Conservation (phyloP, 306 rosid species). For the Quercus mongolica region DNA sequence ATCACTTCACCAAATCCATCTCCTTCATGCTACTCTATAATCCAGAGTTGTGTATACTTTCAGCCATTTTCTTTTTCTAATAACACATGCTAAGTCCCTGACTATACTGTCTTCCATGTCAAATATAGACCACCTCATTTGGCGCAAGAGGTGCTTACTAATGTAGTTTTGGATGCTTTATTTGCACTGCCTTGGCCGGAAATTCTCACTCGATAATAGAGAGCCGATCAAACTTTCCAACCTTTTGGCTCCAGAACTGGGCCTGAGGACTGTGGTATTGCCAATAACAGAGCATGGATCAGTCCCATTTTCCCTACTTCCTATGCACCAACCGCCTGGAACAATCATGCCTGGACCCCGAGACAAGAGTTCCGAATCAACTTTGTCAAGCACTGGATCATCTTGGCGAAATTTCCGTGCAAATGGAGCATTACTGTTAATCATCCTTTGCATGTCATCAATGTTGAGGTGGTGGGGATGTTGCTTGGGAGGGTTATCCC, state of each 20-base stretch:
- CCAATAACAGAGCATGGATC: conserved; percentile 77
- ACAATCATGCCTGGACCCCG: conserved; percentile 67
- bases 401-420: conserved; percentile 83
- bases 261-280: conserved; percentile 59
- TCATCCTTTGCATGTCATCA: conserved; percentile 64
- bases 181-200: conserved; percentile 82
- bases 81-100: conserved; percentile 25
- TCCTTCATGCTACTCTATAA: conserved; percentile 26
- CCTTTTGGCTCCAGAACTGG: conserved; percentile 73
- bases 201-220: conserved; percentile 60
- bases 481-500: conserved; percentile 99
- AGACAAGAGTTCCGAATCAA: conserved; percentile 66
- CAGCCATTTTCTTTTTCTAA: conserved; percentile 33
- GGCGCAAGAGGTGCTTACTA: conserved; percentile 29
- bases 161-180: conserved; percentile 29
- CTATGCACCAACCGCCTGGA: conserved; percentile 98
- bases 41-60: conserved; percentile 30
- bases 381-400: conserved; percentile 73
- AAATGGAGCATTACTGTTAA: conserved; percentile 83
- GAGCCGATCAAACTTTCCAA: conserved; percentile 69
- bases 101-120: conserved; percentile 36
- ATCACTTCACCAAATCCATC: conserved; percentile 35
- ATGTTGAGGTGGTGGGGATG: conserved; percentile 88
- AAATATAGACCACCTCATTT: conserved; percentile 30
- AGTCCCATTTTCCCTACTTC: conserved; percentile 69